Evolutionary conservation across 1,284 basidiomycete genomes (phyloP).

Genomic region (Microbotryomycetes sp.): DNA sequence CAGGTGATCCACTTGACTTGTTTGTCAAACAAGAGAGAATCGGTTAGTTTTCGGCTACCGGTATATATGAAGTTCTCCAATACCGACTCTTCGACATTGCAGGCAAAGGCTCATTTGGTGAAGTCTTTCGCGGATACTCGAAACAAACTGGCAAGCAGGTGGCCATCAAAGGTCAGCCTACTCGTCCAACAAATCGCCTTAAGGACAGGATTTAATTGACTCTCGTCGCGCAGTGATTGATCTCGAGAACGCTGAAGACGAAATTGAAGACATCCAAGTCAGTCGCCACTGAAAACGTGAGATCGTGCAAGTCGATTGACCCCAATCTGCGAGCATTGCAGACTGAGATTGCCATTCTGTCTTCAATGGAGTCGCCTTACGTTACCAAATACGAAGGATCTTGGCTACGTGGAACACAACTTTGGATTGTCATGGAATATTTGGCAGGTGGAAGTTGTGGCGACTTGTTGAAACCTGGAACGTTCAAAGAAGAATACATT

Average conservation of each 20-base stretch:
- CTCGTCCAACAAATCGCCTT: neutral
- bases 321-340: neutral
- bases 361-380: constrained; percentile 90
- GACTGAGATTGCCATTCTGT: constrained; percentile 88
- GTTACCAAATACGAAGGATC: constrained; percentile 72
- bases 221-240: constrained; percentile 65
- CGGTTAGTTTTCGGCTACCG: constrained; percentile 51
- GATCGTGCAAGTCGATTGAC: neutral
- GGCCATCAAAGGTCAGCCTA: constrained; percentile 47
- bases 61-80: constrained; percentile 12
- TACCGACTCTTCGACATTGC: neutral
- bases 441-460: constrained; percentile 48
- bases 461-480: constrained; percentile 70
- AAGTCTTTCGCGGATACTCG: constrained; percentile 96
- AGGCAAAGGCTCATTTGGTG: constrained; percentile 92
- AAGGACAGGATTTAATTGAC: neutral
- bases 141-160: constrained; percentile 87
- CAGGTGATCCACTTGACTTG: constrained; percentile 78
- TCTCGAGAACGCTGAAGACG: constrained; percentile 96
- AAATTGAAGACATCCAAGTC: constrained; percentile 98
- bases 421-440: constrained; percentile 99
- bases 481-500: constrained; percentile 96
- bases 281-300: neutral
- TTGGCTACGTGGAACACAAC: constrained; percentile 50
- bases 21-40: constrained; percentile 96